Evolutionary conservation across 202 grass and related monocot species (phyloP).

Genomic region (Dendrocalamus latiflorus): DNA sequence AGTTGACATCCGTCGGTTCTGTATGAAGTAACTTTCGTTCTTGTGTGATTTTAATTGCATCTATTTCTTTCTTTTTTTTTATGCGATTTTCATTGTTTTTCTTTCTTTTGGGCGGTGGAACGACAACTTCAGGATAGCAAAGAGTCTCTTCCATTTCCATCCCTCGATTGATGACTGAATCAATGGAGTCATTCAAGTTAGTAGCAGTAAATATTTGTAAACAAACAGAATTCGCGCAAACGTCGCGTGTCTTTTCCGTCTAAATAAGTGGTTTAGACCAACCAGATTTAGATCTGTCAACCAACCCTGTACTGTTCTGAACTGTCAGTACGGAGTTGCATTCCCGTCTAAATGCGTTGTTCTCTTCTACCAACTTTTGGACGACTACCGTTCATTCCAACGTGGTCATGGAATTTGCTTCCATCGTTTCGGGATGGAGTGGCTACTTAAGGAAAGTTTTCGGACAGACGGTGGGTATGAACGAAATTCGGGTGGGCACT

Average conservation of each 20-base stretch:
- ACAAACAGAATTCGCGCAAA: not conserved
- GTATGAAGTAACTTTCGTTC: not conserved
- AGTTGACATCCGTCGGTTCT: not conserved
- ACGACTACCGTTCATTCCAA: not conserved
- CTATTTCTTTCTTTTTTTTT: not conserved
- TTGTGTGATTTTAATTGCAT: not conserved
- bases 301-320: not conserved
- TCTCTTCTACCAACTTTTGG: not conserved
- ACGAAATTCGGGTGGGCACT: too few species aligned
- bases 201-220: not conserved
- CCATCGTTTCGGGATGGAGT: not conserved
- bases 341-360: conserved; percentile 7
- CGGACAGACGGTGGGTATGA: not conserved
- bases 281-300: not conserved
- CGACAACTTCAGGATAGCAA: not conserved
- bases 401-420: not conserved
- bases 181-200: not conserved
- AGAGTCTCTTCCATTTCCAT: not conserved
- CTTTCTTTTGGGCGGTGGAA: not conserved
- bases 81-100: not conserved
- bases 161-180: not conserved
- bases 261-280: not conserved
- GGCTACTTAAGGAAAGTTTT: not conserved
- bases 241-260: not conserved
- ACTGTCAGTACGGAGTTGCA: not conserved